Evolutionary conservation across 2,329 filamentous ascomycete species (phyloP), one percentile per base, ranked within the genome.

Genomic region (Trichoderma atrobrunneum): DNA sequence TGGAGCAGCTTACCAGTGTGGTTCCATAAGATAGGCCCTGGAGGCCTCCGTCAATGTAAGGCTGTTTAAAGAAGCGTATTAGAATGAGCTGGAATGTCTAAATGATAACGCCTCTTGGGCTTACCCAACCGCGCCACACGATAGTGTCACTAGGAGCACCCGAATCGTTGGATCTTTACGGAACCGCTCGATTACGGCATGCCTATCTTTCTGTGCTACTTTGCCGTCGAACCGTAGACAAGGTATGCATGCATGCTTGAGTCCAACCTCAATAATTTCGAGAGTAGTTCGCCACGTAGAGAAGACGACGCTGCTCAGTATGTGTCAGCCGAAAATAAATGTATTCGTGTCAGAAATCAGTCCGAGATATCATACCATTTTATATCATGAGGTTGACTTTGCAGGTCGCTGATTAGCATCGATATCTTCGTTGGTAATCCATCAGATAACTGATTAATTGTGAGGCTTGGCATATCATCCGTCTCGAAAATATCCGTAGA

Each of bases 101-200:
- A 39, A 21, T 2, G 28, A 34, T 24, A 6, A 14, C 26, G 56
- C 56, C 48, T 14, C 18, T 48, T 7, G n/a, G 2, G 64, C 82
- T 77, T 76, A 85, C 84, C 86, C 86, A 26, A 85, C 83, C n/a
- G 85, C 85, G 43, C 85, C 87, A 67, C 86, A 88, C 0, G 83
- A 82, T 1, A 88, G 76, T 0, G 86, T 87, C 1, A 88, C 76
- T 0, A 88, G 79, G 69, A 87, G 81, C 5, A 88, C 83, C 0
- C 78, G 77, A 4, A 85, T 75, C 0, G 43, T 71, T 0, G 80
- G 76, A 11, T 87, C 80, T 0, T 63, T 75, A 1, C 79, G 78
- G 74, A 88, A 87, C 5, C 70, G 76, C 0, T 84, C 74, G 0
- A 88, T 74, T 0, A 84, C 81, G 0, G 73, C 59, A 7, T 84